Evolutionary conservation across 2,329 filamentous ascomycete genomes (phyloP), one percentile per base, ranked within the genome.

Genomic region (Colletotrichum noveboracense): DNA sequence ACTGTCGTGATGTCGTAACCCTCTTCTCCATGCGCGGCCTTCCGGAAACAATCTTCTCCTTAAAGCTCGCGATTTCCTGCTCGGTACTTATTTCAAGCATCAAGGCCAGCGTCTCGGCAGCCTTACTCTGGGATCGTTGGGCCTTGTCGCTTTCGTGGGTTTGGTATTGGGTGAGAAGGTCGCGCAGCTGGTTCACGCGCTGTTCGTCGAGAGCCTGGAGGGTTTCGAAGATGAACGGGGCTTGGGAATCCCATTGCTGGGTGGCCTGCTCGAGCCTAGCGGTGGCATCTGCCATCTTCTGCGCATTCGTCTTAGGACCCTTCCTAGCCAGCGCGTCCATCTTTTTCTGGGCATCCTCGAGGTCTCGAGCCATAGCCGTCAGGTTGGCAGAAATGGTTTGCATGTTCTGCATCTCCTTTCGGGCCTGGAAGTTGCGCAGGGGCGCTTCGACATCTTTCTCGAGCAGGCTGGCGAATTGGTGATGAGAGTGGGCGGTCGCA

Each of bases 221-320:
- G 76, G 93, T 94, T 85, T 99, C 97, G 82, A 98, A 98, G 76
- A 98, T 94, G 84, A 95, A 98, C 2, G 97, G 97, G 16, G 97
- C 95, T 84, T 98, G 96, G 1, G 95, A 96, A 71, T 98, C 93
- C 97, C 97, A 99, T 82, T 98, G 94, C 78, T 93, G 91, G 60
- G 89, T 91, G n/a, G 95, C 94, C 76, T 92, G 92, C 78, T 98
- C 94, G 58, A 97, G 91, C 78, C 93, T 93, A 21, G 91, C 88
- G 13, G 91, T 89, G 14, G 95, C 96, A 77, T 90, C 90, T 58
- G 96, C 94, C 52, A 97, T 91, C 84, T 97, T 98, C 74, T 92
- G 91, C 4, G 93, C 90, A 80, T 92, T 96, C 56, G 94, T 92
- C 85, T 93, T 95, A 70, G 90, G 90, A 76, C 94, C 95, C 85